Conservation (phyloP, 805 yeast species). For the Candida silvatica region DNA sequence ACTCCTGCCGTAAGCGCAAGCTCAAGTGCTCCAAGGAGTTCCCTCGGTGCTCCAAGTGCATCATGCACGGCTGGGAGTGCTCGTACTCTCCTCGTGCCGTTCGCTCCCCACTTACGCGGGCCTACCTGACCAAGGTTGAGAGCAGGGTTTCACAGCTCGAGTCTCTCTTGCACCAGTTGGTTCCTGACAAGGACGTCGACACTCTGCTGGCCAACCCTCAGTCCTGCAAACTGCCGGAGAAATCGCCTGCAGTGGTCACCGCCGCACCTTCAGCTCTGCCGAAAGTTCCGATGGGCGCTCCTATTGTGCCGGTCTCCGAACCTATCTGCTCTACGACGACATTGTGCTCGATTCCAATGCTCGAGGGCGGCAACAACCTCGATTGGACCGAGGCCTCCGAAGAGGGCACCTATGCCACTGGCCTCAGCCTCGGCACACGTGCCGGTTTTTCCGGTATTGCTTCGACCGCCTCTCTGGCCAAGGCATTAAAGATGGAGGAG, state of each 20-base stretch:
- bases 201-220: no score
- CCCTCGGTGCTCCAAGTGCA: slow-evolving; percentile 73
- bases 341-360: neutral
- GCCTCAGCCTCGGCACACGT: neutral
- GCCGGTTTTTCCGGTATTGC: neutral
- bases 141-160: slow-evolving; percentile 41
- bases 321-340: no score
- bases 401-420: neutral
- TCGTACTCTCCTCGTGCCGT: slow-evolving; percentile 70
- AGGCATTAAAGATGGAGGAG: neutral
- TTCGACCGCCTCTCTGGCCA: neutral
- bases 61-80: slow-evolving; percentile 65
- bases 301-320: neutral
- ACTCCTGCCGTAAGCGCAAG: slow-evolving; percentile 74
- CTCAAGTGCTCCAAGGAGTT: slow-evolving; percentile 71
- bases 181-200: slow-evolving; percentile 40
- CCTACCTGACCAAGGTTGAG: slow-evolving; percentile 72
- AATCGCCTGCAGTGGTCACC: neutral
- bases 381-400: neutral
- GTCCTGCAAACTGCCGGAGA: neutral
- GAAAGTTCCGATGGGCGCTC: no score
- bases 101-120: slow-evolving; percentile 76
- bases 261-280: no score
- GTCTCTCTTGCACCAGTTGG: slow-evolving; percentile 29
- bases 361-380: neutral